These are phyloP conservation scores for Neurospora sp. DNA, from an alignment of 495 filamentous ascomycete genomes.

Conservation along the genomic window DNA sequence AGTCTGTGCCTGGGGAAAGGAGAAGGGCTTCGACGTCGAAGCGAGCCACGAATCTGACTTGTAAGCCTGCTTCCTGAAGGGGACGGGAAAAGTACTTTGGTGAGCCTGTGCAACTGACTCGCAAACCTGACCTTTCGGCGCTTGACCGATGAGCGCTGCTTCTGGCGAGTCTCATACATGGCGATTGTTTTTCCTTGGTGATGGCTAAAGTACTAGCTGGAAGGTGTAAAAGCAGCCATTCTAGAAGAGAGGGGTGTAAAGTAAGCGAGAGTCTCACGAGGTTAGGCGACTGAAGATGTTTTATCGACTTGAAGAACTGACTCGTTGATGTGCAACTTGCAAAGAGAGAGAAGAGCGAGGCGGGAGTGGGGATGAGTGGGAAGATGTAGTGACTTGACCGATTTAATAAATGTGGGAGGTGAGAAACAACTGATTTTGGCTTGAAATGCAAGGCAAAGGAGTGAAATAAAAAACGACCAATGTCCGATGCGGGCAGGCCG, in stretches of 20 bases:
- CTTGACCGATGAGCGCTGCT: not conserved
- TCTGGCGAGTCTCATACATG: not conserved
- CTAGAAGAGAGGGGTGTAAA: not conserved
- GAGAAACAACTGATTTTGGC: not conserved
- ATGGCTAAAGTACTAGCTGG: not conserved
- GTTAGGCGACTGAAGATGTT: not conserved
- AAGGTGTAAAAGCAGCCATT: not conserved
- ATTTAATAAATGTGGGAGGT: not conserved
- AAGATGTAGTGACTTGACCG: not conserved
- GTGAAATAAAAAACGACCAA: not conserved
- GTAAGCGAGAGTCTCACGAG: not conserved
- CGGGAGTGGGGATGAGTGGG: not conserved
- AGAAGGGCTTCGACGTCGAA: not conserved
- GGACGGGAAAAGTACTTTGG: not conserved
- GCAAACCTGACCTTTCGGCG: not conserved
- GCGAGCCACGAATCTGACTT: not conserved
- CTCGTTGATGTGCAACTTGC: not conserved
- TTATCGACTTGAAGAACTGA: not conserved
- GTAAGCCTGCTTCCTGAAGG: not conserved
- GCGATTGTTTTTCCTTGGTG: not conserved
- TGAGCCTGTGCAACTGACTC: not conserved
- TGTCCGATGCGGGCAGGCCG: not conserved
- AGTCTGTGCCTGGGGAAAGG: not conserved
- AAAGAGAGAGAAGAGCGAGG: not conserved
- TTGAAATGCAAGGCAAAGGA: not conserved